These are phyloP conservation scores for Debaryomyces subglobosus DNA, from an alignment of 1,139 yeast genomes.

Conservation along the genomic window DNA sequence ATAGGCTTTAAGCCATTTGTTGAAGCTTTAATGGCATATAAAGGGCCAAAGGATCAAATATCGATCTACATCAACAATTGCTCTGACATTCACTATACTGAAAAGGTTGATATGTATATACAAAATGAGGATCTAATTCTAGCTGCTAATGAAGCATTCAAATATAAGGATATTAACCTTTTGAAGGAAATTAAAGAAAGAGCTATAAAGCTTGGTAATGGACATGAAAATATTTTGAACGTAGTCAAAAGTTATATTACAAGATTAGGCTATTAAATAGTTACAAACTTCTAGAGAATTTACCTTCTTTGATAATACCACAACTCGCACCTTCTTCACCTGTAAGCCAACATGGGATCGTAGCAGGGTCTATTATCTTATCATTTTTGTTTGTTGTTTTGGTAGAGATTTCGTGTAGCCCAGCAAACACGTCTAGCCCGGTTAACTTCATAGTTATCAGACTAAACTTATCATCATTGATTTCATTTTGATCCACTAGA, in stretches of 20 bases:
- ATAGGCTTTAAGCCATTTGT: slow-evolving; percentile 75
- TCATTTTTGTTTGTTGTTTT: slow-evolving; percentile 26
- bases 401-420: slow-evolving; percentile 72
- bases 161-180: slow-evolving; percentile 51
- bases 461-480: slow-evolving; percentile 18
- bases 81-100: slow-evolving; percentile 34
- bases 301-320: slow-evolving; percentile 53
- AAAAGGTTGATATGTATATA: slow-evolving; percentile 53
- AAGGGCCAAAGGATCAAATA: slow-evolving; percentile 47
- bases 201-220: slow-evolving; percentile 23
- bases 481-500: slow-evolving; percentile 6
- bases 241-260: slow-evolving; percentile 30
- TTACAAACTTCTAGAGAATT: slow-evolving; percentile 22
- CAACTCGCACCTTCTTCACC: slow-evolving; percentile 67
- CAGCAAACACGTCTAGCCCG: slow-evolving; percentile 83
- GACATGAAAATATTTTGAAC: slow-evolving; percentile 19
- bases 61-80: slow-evolving; percentile 40
- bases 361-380: slow-evolving; percentile 54
- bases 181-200: slow-evolving; percentile 37
- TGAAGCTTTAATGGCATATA: slow-evolving; percentile 50
- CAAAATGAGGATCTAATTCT: slow-evolving; percentile 54
- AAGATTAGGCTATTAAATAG: slow-evolving; percentile 32
- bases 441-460: slow-evolving; percentile 52
- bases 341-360: slow-evolving; percentile 75
- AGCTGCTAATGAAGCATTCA: slow-evolving; percentile 66